Base-by-base conservation (phyloP, 345 rosid species). In the Corymbia maculata region DNA sequence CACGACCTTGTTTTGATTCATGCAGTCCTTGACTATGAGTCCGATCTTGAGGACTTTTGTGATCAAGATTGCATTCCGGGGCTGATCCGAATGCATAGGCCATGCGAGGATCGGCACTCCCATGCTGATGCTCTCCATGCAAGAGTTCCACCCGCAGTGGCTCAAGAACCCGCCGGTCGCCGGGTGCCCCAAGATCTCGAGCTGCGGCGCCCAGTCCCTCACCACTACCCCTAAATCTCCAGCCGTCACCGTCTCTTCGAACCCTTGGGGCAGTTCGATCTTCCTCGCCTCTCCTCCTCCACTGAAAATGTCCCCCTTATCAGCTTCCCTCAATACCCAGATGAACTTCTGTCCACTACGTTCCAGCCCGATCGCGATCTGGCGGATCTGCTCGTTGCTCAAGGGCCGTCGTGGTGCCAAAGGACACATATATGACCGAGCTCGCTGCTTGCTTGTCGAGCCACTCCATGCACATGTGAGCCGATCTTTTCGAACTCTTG, bases 91-190 rank as follows among this genome's bases (percentile, higher is more conserved):
- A 75, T 94, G 96, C 94, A 93, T 93, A 2, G 96, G 97, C 95
- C 95, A 95, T 19, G 95, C 94, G 8, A 89, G 94, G 1, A 94
- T 90, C 1, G 97, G 97, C 7, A 94, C 94, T 53, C 96, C 97
- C 96, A 93, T 93, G 70, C 88, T 93, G 8, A 94, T 93, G 84
- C 97, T 94, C 85, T 95, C 96, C 95, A 95, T 89, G 90, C 96
- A 93, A 24, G 97, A 95, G 85, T 95, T 95, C 97, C 97, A 95
- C 22, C 96, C 97, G 59, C 97, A 95, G 47, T 95, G 96, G 89
- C 94, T 94, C 85, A 95, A 87, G 80, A 95, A 95, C 16, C 96
- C 95, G 12, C 97, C 94, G 1, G 90, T 91, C 19, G 94, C 90
- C 5, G 50, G 86, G 87, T 95, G 96, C 6, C 90, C 93, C 28